A percentile compares a stretch with the other conserved stretches of the same genome.
Conservation (phyloP, 495 filamentous ascomycete genomes). For the Filosporella fistucella region DNA sequence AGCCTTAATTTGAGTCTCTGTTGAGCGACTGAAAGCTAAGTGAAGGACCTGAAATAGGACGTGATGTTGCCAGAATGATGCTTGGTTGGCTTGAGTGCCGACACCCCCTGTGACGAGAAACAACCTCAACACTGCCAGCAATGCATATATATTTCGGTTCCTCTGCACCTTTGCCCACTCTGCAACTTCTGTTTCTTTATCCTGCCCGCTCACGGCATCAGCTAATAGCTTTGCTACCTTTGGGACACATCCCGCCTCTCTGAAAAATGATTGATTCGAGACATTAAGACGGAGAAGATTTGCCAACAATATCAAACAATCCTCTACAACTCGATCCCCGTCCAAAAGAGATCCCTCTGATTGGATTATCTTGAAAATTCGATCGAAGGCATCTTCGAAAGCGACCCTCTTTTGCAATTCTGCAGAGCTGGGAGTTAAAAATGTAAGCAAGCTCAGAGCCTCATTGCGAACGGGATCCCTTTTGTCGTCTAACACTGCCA, state of each 20-base stretch:
- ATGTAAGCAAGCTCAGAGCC: slow-evolving; percentile 44
- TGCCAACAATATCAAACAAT: slow-evolving; percentile 88
- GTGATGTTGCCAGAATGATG: slow-evolving; percentile 75
- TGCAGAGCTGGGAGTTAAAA: slow-evolving; percentile 43
- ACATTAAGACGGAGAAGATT: slow-evolving; percentile 86
- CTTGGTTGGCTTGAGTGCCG: slow-evolving; percentile 79
- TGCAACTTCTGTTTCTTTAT: slow-evolving; percentile 55
- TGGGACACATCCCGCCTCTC: slow-evolving; percentile 81
- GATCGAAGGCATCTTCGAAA: slow-evolving; percentile 90
- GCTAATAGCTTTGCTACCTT: slow-evolving; percentile 66
- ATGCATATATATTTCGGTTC: slow-evolving; percentile 89
- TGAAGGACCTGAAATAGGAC: slow-evolving; percentile 78
- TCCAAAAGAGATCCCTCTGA: slow-evolving; percentile 76
- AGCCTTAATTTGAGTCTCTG: slow-evolving; percentile 71
- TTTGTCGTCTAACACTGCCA: slow-evolving; percentile 75
- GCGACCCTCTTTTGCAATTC: slow-evolving; percentile 91
- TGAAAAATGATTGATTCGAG: slow-evolving; percentile 90
- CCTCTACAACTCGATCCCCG: slow-evolving; percentile 87
- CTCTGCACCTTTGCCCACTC: slow-evolving; percentile 72
- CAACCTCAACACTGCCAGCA: slow-evolving; percentile 77
- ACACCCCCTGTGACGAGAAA: slow-evolving; percentile 78
- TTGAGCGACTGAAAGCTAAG: slow-evolving; percentile 73
- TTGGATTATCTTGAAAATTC: slow-evolving; percentile 75
- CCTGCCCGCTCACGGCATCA: slow-evolving; percentile 53
- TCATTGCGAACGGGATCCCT: slow-evolving; percentile 88